Base-by-base conservation (phyloP, 2,329 filamentous ascomycete species). In the Penicillium sp. region DNA sequence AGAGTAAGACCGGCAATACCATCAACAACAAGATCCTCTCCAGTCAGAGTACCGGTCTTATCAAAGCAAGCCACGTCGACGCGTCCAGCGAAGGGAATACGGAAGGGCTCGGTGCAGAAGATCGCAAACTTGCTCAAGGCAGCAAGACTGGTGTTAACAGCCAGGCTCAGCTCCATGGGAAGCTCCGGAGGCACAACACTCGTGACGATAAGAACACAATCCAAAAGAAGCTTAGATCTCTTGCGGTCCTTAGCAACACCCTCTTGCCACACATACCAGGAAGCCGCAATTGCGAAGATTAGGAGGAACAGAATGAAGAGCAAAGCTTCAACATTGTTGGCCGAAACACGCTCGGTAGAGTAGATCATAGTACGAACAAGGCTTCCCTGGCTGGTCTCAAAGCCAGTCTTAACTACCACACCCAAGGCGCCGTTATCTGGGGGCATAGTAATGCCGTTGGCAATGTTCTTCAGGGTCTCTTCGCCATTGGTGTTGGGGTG, bases 361-460 rank as follows among this genome's bases (percentile, higher is more conserved):
- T 96, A 99, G 67, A 99, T 99, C 94, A 99, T 99, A 62, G 94
- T 99, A 56, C 94, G 89, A 54, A 99, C 94, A 54, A 99, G 84
- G 73, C 91, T 97, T 58, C 94, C 94, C 75, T 99, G 95, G 50
- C 93, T 97, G 9, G 94, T 99, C 76, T 99, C 95, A 67, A 99
- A 99, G 10, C 94, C 94, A 47, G 94, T 99, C 83, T 97, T 97
- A 67, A 92, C 88, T 39, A 99, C 91, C 57, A 99, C 84, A 55
- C 92, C 94, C 80, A 97, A 84, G 29, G 92, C 94, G 46, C 94
- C 94, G 64, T 94, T 90, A 72, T 99, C 94, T 0, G 95, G 94
- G 29, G 94, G 88, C n/a, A 84, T 67, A 13, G 88, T 85, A 10
- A 97, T 88, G 48, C 90, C 90, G 40, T 90, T 93, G 3, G 82